Base-by-base conservation (phyloP, 306 rosid genomes). In the Arachis hypogaea region DNA sequence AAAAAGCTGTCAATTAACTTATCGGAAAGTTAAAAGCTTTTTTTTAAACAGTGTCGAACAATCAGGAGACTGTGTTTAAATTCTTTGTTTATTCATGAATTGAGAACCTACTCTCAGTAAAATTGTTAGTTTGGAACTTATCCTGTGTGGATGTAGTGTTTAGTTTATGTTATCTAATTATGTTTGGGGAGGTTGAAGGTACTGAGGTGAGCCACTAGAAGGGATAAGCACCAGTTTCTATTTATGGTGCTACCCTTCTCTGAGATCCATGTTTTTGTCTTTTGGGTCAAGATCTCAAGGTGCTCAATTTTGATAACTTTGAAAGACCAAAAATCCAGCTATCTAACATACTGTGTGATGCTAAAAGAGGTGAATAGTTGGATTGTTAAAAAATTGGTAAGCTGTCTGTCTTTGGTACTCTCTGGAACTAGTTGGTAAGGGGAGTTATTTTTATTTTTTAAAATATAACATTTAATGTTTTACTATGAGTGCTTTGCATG, bases 301-400 rank as follows among this genome's bases (percentile, higher is more conserved):
- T 56, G 60, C 3, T 11, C 49, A 30, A 50, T 49, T 49, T 36
- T 68, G 12, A 7, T 68, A 68, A 66, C 28, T 22, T 66, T n/a
- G 38, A 46, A 43, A 16, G 29, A 28, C 10, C 41, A 0, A 11
- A 29, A 29, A 47, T 28, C 44, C 5, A 68, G 33, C 12, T 10
- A n/a, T 68, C n/a, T 50, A 68, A n/a, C 33, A 11, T 67, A 0
- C 59, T 54, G 5, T 11, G 7, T 54, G 29, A 14, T 14, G 59
- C 29, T 54, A 16, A 54, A n/a, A 22, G 22, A 51, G 57, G 2
- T 5, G 36, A 59, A 59, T 59, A 10, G 44, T 59, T 40, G 41
- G 18, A 59, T 7, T 59, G 63, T 9, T 29, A 59, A 59, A 10
- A 0, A 29, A 29, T 30, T 30, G 29, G 0, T 7, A n/a, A 11